Evolutionary conservation across 192 early-diverging fungal species (phyloP).

Genomic region (Phlyctochytrium bullatum): DNA sequence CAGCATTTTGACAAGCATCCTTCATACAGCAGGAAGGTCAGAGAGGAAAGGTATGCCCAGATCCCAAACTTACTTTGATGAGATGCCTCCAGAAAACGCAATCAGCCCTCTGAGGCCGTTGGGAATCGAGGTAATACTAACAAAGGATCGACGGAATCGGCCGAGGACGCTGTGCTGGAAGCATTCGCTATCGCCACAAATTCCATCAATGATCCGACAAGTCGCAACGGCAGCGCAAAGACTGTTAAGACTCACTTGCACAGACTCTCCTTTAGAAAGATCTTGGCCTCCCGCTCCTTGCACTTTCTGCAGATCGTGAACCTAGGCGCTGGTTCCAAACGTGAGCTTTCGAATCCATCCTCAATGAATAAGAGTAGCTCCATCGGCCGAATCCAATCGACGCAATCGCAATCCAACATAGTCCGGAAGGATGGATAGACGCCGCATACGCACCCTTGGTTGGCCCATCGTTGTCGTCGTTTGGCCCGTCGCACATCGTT

Average conservation of each 20-base stretch:
- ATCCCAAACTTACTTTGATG: constrained; percentile 65
- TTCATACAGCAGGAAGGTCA: too few species aligned
- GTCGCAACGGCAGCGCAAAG: too few species aligned
- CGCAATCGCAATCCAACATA: too few species aligned
- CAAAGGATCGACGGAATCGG: constrained; percentile 11
- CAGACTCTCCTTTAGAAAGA: background rate
- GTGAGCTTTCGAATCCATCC: background rate
- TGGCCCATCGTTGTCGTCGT: too few species aligned
- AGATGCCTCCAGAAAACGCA: constrained; percentile 82
- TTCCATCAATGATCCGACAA: too few species aligned
- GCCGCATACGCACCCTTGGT: too few species aligned
- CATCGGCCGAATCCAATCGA: too few species aligned
- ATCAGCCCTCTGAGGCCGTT: constrained; percentile 61
- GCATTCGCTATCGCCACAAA: constrained; percentile 20
- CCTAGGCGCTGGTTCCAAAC: background rate
- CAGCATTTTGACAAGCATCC: constrained; percentile 12
- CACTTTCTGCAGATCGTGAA: background rate
- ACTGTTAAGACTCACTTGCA: background rate
- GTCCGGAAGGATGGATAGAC: too few species aligned
- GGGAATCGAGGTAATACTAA: background rate
- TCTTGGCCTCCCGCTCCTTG: background rate
- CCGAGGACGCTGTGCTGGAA: background rate
- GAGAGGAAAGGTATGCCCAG: too few species aligned
- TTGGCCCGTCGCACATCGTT: too few species aligned
- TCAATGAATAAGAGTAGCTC: too few species aligned